Base-by-base conservation (phyloP, 2,329 filamentous ascomycete species). In the Cladosporium oxysporum region DNA sequence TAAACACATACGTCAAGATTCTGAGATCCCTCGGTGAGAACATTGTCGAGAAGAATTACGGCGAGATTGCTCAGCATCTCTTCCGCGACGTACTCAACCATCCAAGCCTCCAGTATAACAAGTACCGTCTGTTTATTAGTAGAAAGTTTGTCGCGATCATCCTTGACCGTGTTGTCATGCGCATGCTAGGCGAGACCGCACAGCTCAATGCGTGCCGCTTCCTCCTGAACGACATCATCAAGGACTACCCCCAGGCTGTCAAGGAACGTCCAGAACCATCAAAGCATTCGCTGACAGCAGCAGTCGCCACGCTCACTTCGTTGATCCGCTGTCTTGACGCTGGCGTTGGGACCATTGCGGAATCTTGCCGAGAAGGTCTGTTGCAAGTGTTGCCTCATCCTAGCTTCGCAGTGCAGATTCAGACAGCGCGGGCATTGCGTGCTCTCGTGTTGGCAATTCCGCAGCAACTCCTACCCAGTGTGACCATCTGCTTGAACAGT, bases 401-500 rank as follows among this genome's bases (percentile, higher is more conserved):
- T 0, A 97, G 92, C 78, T 98, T 98, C 78, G 95, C 93, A 5
- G 95, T 99, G 2, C 95, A 99, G 75, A 88, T 98, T 3, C 91
- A 95, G 73, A 90, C 92, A 1, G 92, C 95, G 5, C 87, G 91
- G 67, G 97, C 93, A 74, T 83, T 98, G 72, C 92, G 94, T 71
- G 88, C 86, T 0, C 95, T 98, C 74, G 91, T 96, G 0, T 83
- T 97, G 52, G 93, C 93, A 16, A 97, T 93, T 71, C 95, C 95
- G 5, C 91, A 96, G 71, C 94, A 98, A 75, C 86, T 99, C 6
- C 82, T 98, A 5, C 91, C 92, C 2, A 95, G 93, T 69, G 88
- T 98, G 21, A 96, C 94, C 0, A 91, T 98, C 55, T 98, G 93
- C 78, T 93, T 98, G 90, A 97, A 97, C 77, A 97, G 92, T 76